Evolutionary conservation across 2,329 filamentous ascomycete genomes (phyloP), one percentile per base, ranked within the genome.

Genomic region (Pestalotiopsis sp.): DNA sequence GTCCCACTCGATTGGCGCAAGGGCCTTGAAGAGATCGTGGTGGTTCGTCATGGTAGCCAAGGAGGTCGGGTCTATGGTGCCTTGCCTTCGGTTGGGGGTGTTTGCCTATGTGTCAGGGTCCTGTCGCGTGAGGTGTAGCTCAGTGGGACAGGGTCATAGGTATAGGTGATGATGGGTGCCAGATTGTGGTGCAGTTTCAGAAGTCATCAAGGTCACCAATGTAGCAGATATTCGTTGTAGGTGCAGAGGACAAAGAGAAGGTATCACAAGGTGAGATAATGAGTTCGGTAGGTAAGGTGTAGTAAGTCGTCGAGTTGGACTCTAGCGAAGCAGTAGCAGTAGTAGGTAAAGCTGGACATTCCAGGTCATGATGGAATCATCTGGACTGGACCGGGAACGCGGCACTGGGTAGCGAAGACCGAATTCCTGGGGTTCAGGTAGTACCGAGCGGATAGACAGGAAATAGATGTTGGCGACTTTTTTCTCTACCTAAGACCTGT

Each of bases 11-110:
- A 83, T 80, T 7, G 87, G 86, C 17, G 82, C 81, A 13, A 91
- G 84, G 38, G 82, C 81, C 76, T 86, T 83, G 70, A 90, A 83
- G 14, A 85, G 83, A 41, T 85, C 82, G 70, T 90, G 86, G 58
- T 36, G 65, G 38, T 59, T 59, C 25, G 52, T 60, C 65, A 67
- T 67, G 38, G 38, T 64, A 20, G 31, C 36, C 13, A 7, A 52
- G 17, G 7, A 52, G 45, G 20, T 17, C 45, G 23, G 45, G 20
- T 17, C 45, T 20, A 9, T 20, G 14, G 20, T 9, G 20, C 17
- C 45, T 52, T 52, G 17, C 17, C 45, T 9, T 9, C 45, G 45
- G 17, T 59, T 13, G 23, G 57, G 17, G 20, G 23, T 39, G 36
- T 23, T 11, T 39, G 23, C 11, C 36, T 38, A 17, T 38, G 59